Conservation (phyloP, 345 rosid species). For the Microcos paniculata region DNA sequence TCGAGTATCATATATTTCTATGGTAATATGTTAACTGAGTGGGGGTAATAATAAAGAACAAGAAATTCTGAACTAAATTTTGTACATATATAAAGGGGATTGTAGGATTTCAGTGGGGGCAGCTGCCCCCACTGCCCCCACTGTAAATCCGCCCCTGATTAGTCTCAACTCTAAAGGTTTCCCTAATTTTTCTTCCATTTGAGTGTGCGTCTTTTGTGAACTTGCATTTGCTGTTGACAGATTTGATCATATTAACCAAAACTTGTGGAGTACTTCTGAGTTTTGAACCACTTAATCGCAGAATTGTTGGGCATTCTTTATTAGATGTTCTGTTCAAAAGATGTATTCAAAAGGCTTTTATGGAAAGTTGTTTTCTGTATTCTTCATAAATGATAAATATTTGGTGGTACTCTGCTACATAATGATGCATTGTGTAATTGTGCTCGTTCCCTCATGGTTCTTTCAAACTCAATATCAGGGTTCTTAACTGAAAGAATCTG, state of each 20-base stretch:
- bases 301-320: neutral
- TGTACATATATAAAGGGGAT: too few species aligned
- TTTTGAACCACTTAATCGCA: neutral
- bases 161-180: neutral
- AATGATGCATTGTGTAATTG: neutral
- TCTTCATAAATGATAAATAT: neutral
- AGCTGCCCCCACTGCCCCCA: too few species aligned
- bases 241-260: neutral
- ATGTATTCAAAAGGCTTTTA: neutral
- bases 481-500: neutral
- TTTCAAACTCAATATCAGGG: neutral
- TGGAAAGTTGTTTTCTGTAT: neutral
- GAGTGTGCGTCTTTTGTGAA: neutral
- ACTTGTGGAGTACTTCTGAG: neutral
- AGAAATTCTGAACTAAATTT: too few species aligned
- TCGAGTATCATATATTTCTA: too few species aligned
- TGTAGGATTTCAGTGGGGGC: too few species aligned
- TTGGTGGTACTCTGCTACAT: neutral
- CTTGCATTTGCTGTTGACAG: neutral
- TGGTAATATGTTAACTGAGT: too few species aligned
- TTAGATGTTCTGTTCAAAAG: slow-evolving; percentile 2
- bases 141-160: too few species aligned
- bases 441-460: neutral
- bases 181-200: neutral
- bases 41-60: too few species aligned